Conservation (phyloP, 352 stramenopile genomes). For the Globisporangium lucens region DNA sequence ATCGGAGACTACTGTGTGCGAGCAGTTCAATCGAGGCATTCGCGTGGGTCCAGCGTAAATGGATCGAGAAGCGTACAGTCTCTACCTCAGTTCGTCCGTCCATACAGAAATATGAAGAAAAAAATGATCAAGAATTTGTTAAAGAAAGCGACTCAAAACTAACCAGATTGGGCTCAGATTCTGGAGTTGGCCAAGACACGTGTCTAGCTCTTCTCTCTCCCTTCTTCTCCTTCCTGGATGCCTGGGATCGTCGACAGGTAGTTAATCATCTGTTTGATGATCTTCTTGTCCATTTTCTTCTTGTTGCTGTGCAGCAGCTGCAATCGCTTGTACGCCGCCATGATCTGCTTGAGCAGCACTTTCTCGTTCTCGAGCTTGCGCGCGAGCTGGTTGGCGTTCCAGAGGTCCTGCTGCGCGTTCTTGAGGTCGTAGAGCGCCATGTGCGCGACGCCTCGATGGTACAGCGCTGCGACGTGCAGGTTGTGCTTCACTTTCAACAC, state of each 20-base stretch:
- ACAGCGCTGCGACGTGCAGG: slow-evolving; percentile 62
- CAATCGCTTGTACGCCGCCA: slow-evolving; percentile 67
- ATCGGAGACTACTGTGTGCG: slow-evolving; percentile 52
- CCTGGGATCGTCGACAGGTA: slow-evolving; percentile 72
- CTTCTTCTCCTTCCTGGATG: slow-evolving; percentile 35
- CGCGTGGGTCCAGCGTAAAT: slow-evolving; percentile 51
- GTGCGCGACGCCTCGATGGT: slow-evolving; percentile 62
- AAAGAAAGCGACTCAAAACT: neutral
- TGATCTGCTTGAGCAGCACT: slow-evolving; percentile 44
- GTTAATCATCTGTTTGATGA: slow-evolving; percentile 81
- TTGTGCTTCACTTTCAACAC: slow-evolving; percentile 39
- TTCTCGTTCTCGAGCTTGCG: slow-evolving; percentile 32
- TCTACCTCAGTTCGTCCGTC: neutral
- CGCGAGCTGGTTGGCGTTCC: slow-evolving; percentile 57
- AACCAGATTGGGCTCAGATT: neutral
- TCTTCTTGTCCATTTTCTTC: slow-evolving; percentile 78
- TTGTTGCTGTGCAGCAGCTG: slow-evolving; percentile 68
- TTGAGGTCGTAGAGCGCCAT: slow-evolving; percentile 65
- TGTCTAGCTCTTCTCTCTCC: neutral
- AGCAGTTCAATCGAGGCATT: slow-evolving; percentile 66
- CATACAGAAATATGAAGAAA: neutral
- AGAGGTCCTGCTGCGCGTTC: slow-evolving; percentile 63
- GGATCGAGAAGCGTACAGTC: neutral
- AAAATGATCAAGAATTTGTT: slow-evolving; percentile 3
- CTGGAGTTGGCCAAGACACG: neutral